A percentile compares a stretch with the other conserved stretches of the same genome.
Evolutionary conservation across 140 eudicot genomes (phyloP).

Genomic region (Bidens hawaiensis): DNA sequence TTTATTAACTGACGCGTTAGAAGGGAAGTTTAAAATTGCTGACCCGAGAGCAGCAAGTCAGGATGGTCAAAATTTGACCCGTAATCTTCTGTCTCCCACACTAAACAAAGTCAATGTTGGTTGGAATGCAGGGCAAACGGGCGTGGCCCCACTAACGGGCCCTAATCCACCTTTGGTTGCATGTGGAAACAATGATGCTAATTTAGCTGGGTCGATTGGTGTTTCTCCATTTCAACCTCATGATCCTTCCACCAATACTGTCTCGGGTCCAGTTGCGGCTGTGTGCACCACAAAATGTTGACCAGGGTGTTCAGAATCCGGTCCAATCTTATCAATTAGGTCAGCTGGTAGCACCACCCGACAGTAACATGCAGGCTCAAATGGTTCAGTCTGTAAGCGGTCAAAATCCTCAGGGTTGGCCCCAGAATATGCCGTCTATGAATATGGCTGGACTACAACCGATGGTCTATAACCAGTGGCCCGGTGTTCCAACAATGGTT

Average conservation of each 20-base stretch:
- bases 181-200: constrained; percentile 32
- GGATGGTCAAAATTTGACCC: constrained; percentile 1
- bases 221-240: constrained; percentile 8
- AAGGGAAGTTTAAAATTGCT: constrained; percentile 41
- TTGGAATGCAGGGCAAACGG: too few species aligned
- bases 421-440: constrained; percentile 27
- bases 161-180: constrained; percentile 34
- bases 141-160: constrained; percentile 12
- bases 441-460: constrained; percentile 38
- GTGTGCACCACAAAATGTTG: constrained; percentile 30
- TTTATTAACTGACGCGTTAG: constrained; percentile 64
- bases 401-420: constrained; percentile 66
- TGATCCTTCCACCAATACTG: constrained; percentile 10
- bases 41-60: constrained; percentile 2
- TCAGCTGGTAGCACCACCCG: constrained; percentile 23
- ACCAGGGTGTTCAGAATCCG: constrained; percentile 21
- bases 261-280: constrained; percentile 11
- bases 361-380: constrained; percentile 21
- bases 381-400: constrained; percentile 32
- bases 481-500: constrained; percentile 34
- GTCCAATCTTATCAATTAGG: constrained; percentile 30
- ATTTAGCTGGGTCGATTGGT: constrained; percentile 15
- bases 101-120: too few species aligned
- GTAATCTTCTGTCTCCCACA: too few species aligned
- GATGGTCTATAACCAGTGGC: constrained; percentile 48